Evolutionary conservation across 345 rosid species (phyloP), one percentile per base, ranked within the genome.

Genomic region (Hevea brasiliensis): DNA sequence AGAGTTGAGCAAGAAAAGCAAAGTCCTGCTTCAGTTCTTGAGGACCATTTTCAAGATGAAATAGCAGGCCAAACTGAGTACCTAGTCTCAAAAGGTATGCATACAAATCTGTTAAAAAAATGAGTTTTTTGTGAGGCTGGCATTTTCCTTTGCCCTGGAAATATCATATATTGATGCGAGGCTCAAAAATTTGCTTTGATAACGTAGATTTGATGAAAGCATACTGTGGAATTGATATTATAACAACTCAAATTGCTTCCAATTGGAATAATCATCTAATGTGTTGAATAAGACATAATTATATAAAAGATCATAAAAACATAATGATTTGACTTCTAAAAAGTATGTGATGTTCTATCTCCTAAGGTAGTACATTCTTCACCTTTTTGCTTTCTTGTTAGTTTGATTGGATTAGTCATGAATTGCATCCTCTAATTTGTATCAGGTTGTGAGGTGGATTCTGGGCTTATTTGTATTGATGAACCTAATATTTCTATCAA

Each of bases 31-130:
- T 76, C 78, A 27, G 82, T 51, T 74, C 74, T 48, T 17, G 76
- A 77, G 68, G 24, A 71, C 20, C 20, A 17, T 73, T 76, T 58
- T 42, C 73, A 59, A 27, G 79, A 74, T 7, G 26, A 77, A 0
- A n/a, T 66, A 56, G n/a, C 66, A 26, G 42, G 23, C 9, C 21
- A 27, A 3, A 50, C 56, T 9, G 77, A 80, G 44, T 26, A 27
- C 61, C 61, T 72, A 51, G 57, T 59, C 21, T 71, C 76, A 20
- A 74, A 68, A 70, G 85, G 89, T 89, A 79, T 32, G 37, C 37
- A 32, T 32, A 32, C 37, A 32, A 32, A 32, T 32, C 18, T 70
- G 18, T 42, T 55, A 42, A 64, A 60, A 35, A 48, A 11, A 4
- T 32, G 37, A 17, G 11, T 60, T 55, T 21, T 18, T 23, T 2